These are phyloP conservation scores for Mycogone perniciosa DNA, from an alignment of 2,329 filamentous ascomycete genomes.

Conservation along the genomic window DNA sequence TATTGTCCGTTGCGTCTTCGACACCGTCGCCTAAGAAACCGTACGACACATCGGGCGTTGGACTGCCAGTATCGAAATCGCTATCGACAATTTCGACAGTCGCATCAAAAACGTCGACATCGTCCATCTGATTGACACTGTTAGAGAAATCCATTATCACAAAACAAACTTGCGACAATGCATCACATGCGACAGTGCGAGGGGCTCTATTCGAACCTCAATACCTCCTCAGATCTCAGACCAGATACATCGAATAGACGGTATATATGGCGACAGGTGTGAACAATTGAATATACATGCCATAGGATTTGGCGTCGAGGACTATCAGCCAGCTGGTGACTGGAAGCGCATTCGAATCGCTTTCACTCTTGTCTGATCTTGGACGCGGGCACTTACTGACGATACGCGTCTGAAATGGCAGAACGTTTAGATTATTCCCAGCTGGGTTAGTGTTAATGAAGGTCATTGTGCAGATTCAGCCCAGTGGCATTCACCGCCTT, in stretches of 20 bases:
- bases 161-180: not conserved
- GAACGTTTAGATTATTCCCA: too few relatives aligned
- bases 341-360: not conserved
- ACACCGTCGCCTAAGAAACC: not conserved
- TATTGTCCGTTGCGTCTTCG: not conserved
- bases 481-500: conserved; percentile 17
- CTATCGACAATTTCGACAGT: not conserved
- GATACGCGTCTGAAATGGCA: not conserved
- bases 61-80: not conserved
- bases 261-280: not conserved
- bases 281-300: not conserved
- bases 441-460: not conserved
- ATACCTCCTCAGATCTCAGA: not conserved
- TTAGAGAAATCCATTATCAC: not conserved
- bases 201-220: not conserved
- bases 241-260: not conserved
- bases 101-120: conserved; percentile 8
- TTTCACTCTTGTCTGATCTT: not conserved
- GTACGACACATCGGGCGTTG: not conserved
- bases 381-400: conserved; percentile 2
- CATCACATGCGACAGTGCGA: not conserved
- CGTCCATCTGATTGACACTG: conserved; percentile 15
- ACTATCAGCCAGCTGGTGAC: not conserved
- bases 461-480: not conserved
- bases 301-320: not conserved